A percentile compares a stretch with the other conserved stretches of the same genome.
These are phyloP conservation scores for Microbotryum intermedium DNA, from an alignment of 1,284 basidiomycete genomes.

Conservation along the genomic window DNA sequence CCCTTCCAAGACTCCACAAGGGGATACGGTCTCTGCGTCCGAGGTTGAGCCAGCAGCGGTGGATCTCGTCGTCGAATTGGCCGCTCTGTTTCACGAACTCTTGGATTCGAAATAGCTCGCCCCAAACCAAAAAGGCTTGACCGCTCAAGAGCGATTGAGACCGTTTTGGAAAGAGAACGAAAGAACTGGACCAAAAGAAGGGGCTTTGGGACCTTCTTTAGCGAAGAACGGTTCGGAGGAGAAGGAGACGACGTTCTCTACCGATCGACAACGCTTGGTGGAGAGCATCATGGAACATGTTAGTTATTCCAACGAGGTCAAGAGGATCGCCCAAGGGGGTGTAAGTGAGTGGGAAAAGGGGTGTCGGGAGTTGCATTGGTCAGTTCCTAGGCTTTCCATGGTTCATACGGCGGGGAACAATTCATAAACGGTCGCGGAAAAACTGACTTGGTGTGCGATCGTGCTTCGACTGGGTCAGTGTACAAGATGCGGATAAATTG, in stretches of 20 bases:
- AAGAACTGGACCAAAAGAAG: background rate
- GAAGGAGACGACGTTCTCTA: background rate
- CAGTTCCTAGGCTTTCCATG: background rate
- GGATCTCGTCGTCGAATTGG: slow-evolving; percentile 68
- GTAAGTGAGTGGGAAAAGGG: slow-evolving; percentile 55
- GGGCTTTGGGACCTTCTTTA: background rate
- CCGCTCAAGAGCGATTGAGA: slow-evolving; percentile 1
- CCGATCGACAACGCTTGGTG: slow-evolving; percentile 32
- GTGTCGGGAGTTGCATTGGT: slow-evolving; percentile 73
- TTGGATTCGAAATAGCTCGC: slow-evolving; percentile 71
- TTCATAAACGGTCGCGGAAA: background rate
- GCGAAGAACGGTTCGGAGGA: too few relatives aligned
- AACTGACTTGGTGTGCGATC: background rate
- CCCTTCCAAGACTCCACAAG: slow-evolving; percentile 38
- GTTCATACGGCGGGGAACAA: too few relatives aligned
- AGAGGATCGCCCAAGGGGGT: slow-evolving; percentile 34
- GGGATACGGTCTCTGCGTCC: too few relatives aligned
- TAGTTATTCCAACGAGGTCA: slow-evolving; percentile 77
- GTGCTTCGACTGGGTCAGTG: slow-evolving; percentile 36
- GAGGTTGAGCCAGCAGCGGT: slow-evolving; percentile 34
- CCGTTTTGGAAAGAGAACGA: slow-evolving; percentile 5
- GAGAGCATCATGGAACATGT: slow-evolving; percentile 65
- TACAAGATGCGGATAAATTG: slow-evolving; percentile 84
- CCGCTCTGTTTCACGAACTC: slow-evolving; percentile 80
- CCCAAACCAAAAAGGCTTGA: background rate